phyloP scores from a whole-genome alignment of 169 alveolate species.

The Toxoplasma gondii region DNA sequence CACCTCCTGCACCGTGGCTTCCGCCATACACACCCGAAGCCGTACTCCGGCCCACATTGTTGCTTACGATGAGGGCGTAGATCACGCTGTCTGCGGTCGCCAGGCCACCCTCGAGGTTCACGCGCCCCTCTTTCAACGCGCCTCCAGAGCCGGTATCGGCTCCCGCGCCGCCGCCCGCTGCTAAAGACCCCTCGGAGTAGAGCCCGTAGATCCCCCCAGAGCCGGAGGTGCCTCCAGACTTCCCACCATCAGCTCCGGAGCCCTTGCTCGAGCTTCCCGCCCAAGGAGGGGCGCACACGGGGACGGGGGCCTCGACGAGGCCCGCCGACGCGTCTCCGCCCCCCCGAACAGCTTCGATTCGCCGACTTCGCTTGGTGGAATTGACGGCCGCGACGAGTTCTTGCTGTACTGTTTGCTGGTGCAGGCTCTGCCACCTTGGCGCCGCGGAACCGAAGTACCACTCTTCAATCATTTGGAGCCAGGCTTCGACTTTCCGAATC shows the following conservation, averaged over 20 bases:
- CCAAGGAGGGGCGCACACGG: not conserved
- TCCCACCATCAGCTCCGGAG: not conserved
- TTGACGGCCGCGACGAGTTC: not conserved
- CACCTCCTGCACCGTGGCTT: not conserved
- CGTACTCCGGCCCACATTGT: slow-evolving; percentile 1
- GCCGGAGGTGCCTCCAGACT: not conserved
- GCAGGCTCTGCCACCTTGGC: slow-evolving; percentile 28
- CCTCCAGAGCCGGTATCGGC: not conserved
- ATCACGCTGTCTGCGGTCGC: slow-evolving; percentile 11
- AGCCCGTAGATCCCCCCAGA: not conserved
- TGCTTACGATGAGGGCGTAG: slow-evolving; percentile 23
- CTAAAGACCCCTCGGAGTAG: not conserved
- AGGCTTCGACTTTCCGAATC: slow-evolving; percentile 70
- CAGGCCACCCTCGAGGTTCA: not conserved
- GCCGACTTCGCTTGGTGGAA: not conserved
- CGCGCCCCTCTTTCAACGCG: not conserved
- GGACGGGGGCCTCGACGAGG: slow-evolving; percentile 39
- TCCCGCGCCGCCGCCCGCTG: not conserved
- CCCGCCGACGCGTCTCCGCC: slow-evolving; percentile 52
- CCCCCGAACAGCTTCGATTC: slow-evolving; percentile 28
- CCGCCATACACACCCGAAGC: not conserved
- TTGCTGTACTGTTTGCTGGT: slow-evolving; percentile 21
- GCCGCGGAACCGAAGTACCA: slow-evolving; percentile 70
- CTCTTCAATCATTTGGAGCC: slow-evolving; percentile 70
- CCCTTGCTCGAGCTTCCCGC: not conserved